Evolutionary conservation across 306 rosid genomes (phyloP), one percentile per base, ranked within the genome.

Genomic region (Leucaena leucocephala): DNA sequence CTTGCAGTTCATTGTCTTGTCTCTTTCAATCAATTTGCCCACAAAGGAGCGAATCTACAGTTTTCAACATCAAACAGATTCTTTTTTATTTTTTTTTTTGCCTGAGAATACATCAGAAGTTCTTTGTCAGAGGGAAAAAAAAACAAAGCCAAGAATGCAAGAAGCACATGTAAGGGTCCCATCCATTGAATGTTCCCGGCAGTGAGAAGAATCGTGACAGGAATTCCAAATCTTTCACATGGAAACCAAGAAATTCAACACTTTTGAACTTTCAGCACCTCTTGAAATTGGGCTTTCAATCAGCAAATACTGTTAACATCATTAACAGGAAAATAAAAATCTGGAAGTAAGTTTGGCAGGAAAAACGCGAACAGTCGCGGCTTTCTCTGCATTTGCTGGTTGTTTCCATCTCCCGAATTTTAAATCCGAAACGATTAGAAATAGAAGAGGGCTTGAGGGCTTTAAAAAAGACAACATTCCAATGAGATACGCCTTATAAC

Each of bases 21-120:
- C 93, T 86, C 90, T 95, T 86, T 91, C 99, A 68, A 95, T 91
- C 87, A 95, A 86, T 81, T 79, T 85, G 82, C 93, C 98, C 83
- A 95, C 99, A 87, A 95, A 95, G 57, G 99, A 85, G 75, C 96
- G 99, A 58, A 90, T 50, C 57, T 50, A 21, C 57, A 90, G 96
- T 95, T 97, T 90, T 91, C 15, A 50, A 67, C 75, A 59, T 73
- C 77, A 72, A 2, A 17, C 22, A 6, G 50, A 44, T 44, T 36
- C 39, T 36, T 36, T 36, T 36, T 1, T n/a, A n/a, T 43, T 17
- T 16, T 16, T 6, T 0, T 1, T 17, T 17, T 50, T 0, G 58
- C 58, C 7, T 17, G 22, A 80, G 69, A 80, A 86, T 78, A 65
- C 76, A 84, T 72, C 65, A 40, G 76, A 66, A 73, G 79, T 68